Conservation (phyloP, 179 eudicot species). For the Pouteria campechiana region DNA sequence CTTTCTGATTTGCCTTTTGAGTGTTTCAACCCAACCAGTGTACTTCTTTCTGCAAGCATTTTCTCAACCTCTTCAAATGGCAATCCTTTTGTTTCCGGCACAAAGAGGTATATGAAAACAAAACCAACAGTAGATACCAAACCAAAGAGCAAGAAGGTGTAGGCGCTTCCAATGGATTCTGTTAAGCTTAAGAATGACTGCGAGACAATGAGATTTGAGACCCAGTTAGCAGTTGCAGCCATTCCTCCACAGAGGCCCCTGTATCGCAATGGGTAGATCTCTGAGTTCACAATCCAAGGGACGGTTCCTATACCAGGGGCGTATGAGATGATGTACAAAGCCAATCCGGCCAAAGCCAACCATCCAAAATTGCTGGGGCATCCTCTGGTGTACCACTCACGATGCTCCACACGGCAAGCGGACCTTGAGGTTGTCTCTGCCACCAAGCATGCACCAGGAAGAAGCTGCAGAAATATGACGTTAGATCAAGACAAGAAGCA, state of each 20-base stretch:
- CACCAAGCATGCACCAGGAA: conserved; percentile 56
- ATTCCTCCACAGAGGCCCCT: conserved; percentile 70
- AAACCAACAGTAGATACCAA: conserved; percentile 46
- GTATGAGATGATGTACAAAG: conserved; percentile 46
- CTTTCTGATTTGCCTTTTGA: too few relatives aligned
- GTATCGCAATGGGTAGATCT: conserved; percentile 60
- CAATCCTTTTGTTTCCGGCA: conserved; percentile 77
- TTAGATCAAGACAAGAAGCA: background rate
- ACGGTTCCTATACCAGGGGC: conserved; percentile 80
- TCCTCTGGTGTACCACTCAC: conserved; percentile 58
- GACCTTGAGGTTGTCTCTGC: conserved; percentile 25
- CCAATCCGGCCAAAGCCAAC: conserved; percentile 46
- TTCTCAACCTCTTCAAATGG: conserved; percentile 73
- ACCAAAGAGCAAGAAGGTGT: conserved; percentile 59
- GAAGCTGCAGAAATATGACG: conserved; percentile 15
- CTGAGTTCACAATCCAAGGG: conserved; percentile 79
- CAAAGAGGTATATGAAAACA: conserved; percentile 41
- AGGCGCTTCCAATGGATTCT: conserved; percentile 44
- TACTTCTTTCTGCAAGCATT: too few relatives aligned
- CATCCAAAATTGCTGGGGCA: conserved; percentile 63
- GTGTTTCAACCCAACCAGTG: too few relatives aligned
- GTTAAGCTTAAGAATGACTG: conserved; percentile 64
- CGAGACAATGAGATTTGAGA: conserved; percentile 55
- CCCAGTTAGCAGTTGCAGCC: conserved; percentile 65
- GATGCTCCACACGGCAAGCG: conserved; percentile 26